These are phyloP conservation scores for Elongisporangium senticosum DNA, from an alignment of 352 stramenopile genomes.

Conservation along the genomic window DNA sequence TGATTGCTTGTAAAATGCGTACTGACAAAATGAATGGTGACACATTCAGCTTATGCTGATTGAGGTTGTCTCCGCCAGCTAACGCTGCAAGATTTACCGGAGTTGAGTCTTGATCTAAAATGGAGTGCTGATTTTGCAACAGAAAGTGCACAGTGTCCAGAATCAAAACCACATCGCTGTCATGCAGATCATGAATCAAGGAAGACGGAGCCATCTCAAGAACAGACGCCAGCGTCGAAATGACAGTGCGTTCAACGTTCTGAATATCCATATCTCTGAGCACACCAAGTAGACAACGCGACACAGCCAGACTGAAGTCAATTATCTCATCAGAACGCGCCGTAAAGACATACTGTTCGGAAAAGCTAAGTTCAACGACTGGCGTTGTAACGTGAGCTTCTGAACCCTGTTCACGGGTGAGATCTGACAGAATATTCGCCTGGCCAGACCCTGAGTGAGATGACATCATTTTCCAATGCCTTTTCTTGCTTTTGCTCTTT, in stretches of 20 bases:
- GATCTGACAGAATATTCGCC: too few species aligned
- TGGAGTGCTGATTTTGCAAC: conserved; percentile 32
- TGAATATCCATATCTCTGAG: conserved; percentile 58
- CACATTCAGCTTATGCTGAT: conserved; percentile 31
- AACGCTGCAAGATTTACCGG: neutral
- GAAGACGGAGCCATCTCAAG: conserved; percentile 70
- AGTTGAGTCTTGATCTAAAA: conserved; percentile 5
- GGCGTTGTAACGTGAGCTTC: too few species aligned
- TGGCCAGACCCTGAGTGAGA: too few species aligned
- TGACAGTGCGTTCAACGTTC: conserved; percentile 54
- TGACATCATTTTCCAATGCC: conserved; percentile 3
- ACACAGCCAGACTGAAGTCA: conserved; percentile 40
- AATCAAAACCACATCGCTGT: conserved; percentile 53
- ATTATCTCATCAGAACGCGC: conserved; percentile 34
- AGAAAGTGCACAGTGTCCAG: conserved; percentile 67
- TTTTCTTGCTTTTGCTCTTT: conserved; percentile 1
- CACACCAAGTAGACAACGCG: conserved; percentile 40
- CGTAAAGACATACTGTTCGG: conserved; percentile 15
- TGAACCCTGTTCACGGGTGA: too few species aligned
- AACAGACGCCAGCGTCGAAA: conserved; percentile 59
- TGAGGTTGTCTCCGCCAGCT: too few species aligned
- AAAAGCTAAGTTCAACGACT: neutral
- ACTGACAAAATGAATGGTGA: conserved; percentile 64
- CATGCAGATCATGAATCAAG: conserved; percentile 39
- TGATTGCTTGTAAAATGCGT: conserved; percentile 64